Base-by-base conservation (phyloP, 306 rosid species). In the Gillenia trifoliata region DNA sequence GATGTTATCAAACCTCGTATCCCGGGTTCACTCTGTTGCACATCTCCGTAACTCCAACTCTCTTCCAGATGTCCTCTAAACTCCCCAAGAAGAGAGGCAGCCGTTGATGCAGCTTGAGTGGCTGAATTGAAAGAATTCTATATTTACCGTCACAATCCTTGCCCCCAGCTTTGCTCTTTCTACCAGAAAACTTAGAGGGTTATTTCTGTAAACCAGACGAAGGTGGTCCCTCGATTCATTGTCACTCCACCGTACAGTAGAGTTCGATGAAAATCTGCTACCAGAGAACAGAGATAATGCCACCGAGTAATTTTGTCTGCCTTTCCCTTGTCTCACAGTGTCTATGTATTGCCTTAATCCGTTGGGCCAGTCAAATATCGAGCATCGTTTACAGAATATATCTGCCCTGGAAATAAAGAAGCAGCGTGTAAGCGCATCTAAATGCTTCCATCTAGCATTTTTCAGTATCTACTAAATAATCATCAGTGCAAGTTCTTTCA, bases 81-180 rank as follows among this genome's bases (percentile, higher is more conserved):
- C 98, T 91, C 64, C 98, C 98, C 49, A 93, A 34, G 77, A 93
- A 93, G 34, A 93, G 85, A 78, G 98, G 98, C 79, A 93, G 88
- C 72, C 98, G 88, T 55, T 93, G 98, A 77, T 93, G 98, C 75
- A 93, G 83, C 77, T 84, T 88, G 40, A 83, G 93, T 20, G 97
- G 98, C 70, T 89, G 98, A 80, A 91, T 79, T 3, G 97, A 89
- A 72, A 93, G 96, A 85, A 93, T 93, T 72, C 94, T 85, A 49
- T 57, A 49, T 71, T 87, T 89, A 15, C 98, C 97, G 78, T 93
- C 87, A 16, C 96, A 91, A 2, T 92, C 98, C 87, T 85, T 90
- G n/a, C 98, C 98, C n/a, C 97, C 96, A 13, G 98, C 97, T 81
- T 81, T 93, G 94, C 81, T 93, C n/a, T n/a, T n/a, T 93, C 98